phyloP scores from a whole-genome alignment of 2,329 filamentous ascomycete genomes.

The Fusarium denticulatum region DNA sequence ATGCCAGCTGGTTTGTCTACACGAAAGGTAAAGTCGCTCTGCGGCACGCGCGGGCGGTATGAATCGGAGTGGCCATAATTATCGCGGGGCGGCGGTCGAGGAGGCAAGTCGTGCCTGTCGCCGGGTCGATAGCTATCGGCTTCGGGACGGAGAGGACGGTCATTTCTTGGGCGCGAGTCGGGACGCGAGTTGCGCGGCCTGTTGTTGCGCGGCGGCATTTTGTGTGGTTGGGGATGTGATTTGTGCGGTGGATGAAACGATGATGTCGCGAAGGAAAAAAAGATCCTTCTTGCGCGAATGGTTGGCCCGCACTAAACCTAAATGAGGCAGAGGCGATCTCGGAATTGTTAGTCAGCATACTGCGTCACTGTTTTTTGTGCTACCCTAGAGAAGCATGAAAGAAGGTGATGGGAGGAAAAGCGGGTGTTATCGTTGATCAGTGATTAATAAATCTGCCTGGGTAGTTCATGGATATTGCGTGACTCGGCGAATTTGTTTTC shows the following conservation, averaged over 20 bases:
- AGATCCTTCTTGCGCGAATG: slow-evolving; percentile 19
- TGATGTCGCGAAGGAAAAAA: slow-evolving; percentile 36
- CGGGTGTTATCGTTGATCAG: background rate
- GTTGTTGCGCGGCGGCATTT: slow-evolving; percentile 31
- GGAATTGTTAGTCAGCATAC: slow-evolving; percentile 5
- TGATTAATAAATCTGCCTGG: background rate
- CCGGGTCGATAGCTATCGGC: slow-evolving; percentile 47
- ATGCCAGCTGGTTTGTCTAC: slow-evolving; percentile 63
- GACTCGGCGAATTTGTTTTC: fast-evolving
- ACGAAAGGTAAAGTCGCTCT: slow-evolving; percentile 66
- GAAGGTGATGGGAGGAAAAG: fast-evolving
- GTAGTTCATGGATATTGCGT: fast-evolving
- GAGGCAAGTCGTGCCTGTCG: slow-evolving; percentile 34
- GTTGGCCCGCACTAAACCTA: slow-evolving; percentile 10
- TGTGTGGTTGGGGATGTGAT: background rate
- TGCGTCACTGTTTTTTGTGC: background rate
- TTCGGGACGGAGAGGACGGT: slow-evolving; percentile 33
- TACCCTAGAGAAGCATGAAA: background rate
- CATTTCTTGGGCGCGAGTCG: slow-evolving; percentile 24
- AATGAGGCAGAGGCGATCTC: background rate
- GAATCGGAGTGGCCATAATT: slow-evolving; percentile 41
- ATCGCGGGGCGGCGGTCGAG: slow-evolving; percentile 31
- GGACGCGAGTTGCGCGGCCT: slow-evolving; percentile 23
- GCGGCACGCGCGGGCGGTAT: slow-evolving; percentile 49
- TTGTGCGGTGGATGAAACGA: slow-evolving; percentile 12